These are phyloP conservation scores for Sanghuangporus weigelae DNA, from an alignment of 1,284 basidiomycete genomes.

Conservation along the genomic window DNA sequence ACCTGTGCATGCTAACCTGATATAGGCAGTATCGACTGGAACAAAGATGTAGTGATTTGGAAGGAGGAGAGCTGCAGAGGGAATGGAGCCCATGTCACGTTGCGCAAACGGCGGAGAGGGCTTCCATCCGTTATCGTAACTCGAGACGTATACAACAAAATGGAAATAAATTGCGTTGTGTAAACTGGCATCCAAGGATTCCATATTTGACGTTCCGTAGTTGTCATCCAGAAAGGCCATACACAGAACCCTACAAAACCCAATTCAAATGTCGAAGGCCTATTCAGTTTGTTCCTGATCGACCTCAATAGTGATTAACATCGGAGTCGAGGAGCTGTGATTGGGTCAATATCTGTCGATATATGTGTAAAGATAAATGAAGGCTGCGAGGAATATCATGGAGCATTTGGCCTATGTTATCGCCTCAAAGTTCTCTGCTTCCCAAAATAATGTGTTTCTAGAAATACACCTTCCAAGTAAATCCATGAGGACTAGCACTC, in stretches of 20 bases:
- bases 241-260: neutral
- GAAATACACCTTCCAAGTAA: no score
- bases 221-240: neutral
- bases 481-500: no score
- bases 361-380: neutral
- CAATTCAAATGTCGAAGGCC: neutral
- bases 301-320: neutral
- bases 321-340: neutral
- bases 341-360: neutral
- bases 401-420: no score
- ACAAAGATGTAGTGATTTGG: neutral
- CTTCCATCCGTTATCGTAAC: neutral
- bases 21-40: neutral
- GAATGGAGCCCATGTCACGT: neutral
- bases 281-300: conserved; percentile 2
- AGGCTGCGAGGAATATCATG: no score
- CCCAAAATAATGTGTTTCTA: no score
- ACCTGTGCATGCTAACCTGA: neutral
- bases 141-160: neutral
- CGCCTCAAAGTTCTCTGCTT: no score
- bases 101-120: neutral
- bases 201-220: neutral
- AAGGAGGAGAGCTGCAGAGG: neutral
- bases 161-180: neutral
- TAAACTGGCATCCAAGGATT: neutral